A percentile compares a stretch with the other conserved stretches of the same genome.
Evolutionary conservation across 2,329 filamentous ascomycete species (phyloP).

Genomic region (Sporothrix sp.): DNA sequence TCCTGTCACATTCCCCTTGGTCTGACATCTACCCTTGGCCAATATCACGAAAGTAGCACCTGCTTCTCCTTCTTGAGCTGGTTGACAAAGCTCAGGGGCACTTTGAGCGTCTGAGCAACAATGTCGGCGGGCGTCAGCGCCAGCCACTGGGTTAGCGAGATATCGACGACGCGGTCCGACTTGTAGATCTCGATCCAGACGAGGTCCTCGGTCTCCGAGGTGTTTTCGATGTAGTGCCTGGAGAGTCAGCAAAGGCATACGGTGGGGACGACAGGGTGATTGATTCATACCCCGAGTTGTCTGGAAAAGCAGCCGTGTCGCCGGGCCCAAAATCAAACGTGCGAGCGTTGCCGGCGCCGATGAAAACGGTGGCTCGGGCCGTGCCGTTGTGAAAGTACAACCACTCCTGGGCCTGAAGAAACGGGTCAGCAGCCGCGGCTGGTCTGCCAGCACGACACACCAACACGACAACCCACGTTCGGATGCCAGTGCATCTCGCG

Average conservation of each 20-base stretch:
- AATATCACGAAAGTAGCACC: constrained; percentile 34
- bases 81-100: constrained; percentile 46
- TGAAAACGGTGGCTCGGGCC: constrained; percentile 55
- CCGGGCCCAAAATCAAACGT: constrained; percentile 59
- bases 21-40: neutral
- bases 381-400: constrained; percentile 57
- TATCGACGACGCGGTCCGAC: constrained; percentile 55
- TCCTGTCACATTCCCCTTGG: neutral
- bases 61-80: constrained; percentile 56
- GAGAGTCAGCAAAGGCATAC: constrained; percentile 16
- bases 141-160: constrained; percentile 59
- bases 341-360: constrained; percentile 48
- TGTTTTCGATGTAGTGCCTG: constrained; percentile 61
- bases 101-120: constrained; percentile 50
- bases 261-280: neutral
- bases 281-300: constrained; percentile 42
- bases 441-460: neutral
- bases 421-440: neutral
- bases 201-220: constrained; percentile 48
- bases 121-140: constrained; percentile 55
- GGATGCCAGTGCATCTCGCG: constrained; percentile 63
- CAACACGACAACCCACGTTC: constrained; percentile 30
- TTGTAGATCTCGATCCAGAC: constrained; percentile 63
- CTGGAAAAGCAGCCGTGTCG: constrained; percentile 60
- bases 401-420: constrained; percentile 55